phyloP scores from a whole-genome alignment of 2,329 filamentous ascomycete species.

The Rhinocladiella similis region DNA sequence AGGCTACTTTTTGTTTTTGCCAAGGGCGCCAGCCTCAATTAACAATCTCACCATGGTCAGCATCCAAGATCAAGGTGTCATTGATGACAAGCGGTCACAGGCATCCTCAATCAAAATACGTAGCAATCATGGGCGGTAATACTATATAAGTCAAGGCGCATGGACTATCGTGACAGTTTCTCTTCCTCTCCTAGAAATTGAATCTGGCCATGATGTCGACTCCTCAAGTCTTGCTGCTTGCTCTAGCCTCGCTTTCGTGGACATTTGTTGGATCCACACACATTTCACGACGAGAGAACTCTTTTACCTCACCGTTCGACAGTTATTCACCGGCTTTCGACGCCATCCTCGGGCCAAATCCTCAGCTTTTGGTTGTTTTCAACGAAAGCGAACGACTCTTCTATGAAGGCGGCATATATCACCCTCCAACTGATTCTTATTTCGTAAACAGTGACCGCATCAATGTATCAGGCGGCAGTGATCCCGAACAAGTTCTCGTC shows the following conservation, averaged over 20 bases:
- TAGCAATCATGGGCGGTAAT: not conserved
- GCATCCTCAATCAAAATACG: not conserved
- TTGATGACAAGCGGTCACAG: not conserved
- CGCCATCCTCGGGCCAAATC: constrained; percentile 1
- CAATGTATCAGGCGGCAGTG: not conserved
- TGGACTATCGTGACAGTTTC: not conserved
- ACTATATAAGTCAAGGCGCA: not conserved
- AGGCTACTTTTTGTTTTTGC: not conserved
- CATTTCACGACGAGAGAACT: not conserved
- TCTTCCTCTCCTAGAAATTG: not conserved
- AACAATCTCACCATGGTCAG: not conserved
- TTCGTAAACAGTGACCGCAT: constrained; percentile 6
- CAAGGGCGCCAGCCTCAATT: not conserved
- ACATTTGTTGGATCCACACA: not conserved
- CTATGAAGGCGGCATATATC: constrained; percentile 9
- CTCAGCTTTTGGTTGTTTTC: constrained; percentile 1
- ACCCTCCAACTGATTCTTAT: constrained; percentile 4
- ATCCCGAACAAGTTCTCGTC: constrained; percentile 2
- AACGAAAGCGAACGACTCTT: constrained; percentile 5
- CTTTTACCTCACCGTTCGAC: not conserved
- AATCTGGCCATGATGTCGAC: not conserved
- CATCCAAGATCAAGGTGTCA: not conserved
- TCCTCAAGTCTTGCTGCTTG: not conserved
- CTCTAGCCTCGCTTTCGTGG: not conserved
- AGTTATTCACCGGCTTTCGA: constrained; percentile 2